Base-by-base conservation (phyloP, 345 rosid genomes). In the Arabidopsis arenosa region DNA sequence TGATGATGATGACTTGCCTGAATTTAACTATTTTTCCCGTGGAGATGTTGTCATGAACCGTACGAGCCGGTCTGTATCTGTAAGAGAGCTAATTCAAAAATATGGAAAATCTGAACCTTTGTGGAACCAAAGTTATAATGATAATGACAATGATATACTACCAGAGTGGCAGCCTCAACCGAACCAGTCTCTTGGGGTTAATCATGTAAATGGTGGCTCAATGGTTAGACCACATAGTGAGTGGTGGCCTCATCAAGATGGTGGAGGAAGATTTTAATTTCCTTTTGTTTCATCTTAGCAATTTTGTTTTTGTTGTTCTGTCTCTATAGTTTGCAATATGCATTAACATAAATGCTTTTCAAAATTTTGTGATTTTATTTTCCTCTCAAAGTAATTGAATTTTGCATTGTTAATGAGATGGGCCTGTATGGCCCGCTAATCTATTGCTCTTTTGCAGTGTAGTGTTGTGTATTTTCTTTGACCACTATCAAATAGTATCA, bases 1-100 rank as follows among this genome's bases (percentile, higher is more conserved):
- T 69, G 97, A 88, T 7, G 97, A 88, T 4, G 97, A 93, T 77
- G 97, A 94, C 81, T 70, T 94, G 40, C 98, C 98, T 2, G 97
- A 94, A 85, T 94, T 90, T 70, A 92, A 87, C 23, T 94, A 69
- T 75, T 47, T 86, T 75, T 81, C 90, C 0, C 35, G 86, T 45
- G 82, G 80, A 6, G 41, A 69, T n/a, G 26, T 21, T 75, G 0
- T 45, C 43, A 26, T 48, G 60, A 44, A 39, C 65, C 28, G 73
- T 37, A 35, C 68, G 36, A 68, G 49, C 66, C 59, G 68, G 83
- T 41, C 21, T 49, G 48, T 72, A 51, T 63, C 57, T 66, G 80
- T 90, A 62, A 82, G 98, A 66, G 88, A 94, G 64, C 96, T 94
- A 53, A 81, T 94, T 39, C 88, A 84, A 9, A 90, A 84, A 83